These are phyloP conservation scores for Cyberlindnera misumaiensis DNA, from an alignment of 805 yeast species.

Conservation along the genomic window DNA sequence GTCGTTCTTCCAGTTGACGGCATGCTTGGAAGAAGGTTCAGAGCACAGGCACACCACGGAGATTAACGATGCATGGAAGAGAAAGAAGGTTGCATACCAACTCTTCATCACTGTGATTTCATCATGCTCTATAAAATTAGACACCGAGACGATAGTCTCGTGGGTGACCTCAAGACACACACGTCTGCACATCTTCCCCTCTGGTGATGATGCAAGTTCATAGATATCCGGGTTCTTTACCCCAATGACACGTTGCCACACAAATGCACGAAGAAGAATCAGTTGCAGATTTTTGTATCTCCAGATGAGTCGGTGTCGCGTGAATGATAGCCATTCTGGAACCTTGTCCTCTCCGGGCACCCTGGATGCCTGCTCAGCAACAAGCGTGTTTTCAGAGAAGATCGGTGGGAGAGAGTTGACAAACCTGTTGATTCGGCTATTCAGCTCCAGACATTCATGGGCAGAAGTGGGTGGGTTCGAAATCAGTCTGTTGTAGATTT, in stretches of 20 bases:
- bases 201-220: conserved; percentile 31
- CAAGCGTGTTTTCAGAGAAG: conserved; percentile 35
- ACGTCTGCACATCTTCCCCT: conserved; percentile 42
- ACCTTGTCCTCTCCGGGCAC: conserved; percentile 19
- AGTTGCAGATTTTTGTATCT: conserved; percentile 50
- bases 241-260: conserved; percentile 44
- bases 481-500: conserved; percentile 40
- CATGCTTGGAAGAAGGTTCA: conserved; percentile 40
- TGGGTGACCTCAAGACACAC: conserved; percentile 45
- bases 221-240: conserved; percentile 28
- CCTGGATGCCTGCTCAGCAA: conserved; percentile 20
- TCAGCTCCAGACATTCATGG: conserved; percentile 43
- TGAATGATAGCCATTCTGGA: conserved; percentile 48
- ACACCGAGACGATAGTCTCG: conserved; percentile 44
- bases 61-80: conserved; percentile 57
- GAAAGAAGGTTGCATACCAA: conserved; percentile 59
- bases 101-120: conserved; percentile 41
- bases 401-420: conserved; percentile 38
- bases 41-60: conserved; percentile 49
- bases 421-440: conserved; percentile 35
- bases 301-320: conserved; percentile 51
- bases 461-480: conserved; percentile 42
- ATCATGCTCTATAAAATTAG: conserved; percentile 29
- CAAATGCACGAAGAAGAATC: conserved; percentile 47
- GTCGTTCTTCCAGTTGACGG: conserved; percentile 37